Conservation (phyloP, 139 green algal species). For the Nannochloris sp. region DNA sequence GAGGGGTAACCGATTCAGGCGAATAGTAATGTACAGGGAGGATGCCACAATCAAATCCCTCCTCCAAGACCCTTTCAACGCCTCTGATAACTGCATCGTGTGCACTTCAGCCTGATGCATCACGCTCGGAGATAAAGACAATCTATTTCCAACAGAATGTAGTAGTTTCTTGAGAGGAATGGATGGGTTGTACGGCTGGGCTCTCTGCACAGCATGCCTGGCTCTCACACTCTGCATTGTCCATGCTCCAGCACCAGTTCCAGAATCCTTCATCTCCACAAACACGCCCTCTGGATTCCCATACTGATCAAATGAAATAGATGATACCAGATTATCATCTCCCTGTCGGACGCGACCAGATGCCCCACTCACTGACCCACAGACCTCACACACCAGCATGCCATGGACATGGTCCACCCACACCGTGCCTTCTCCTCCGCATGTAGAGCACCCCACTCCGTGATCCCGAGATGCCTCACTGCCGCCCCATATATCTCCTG, state of each 20-base stretch:
- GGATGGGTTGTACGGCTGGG: neutral
- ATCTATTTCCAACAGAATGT: neutral
- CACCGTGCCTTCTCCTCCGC: neutral
- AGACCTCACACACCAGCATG: neutral
- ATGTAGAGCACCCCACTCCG: neutral
- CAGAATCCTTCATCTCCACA: conserved; percentile 6
- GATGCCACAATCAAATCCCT: neutral
- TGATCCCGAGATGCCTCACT: neutral
- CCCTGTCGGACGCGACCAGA: too few species aligned
- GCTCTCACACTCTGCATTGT: neutral
- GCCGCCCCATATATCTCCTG: too few species aligned
- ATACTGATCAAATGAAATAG: neutral
- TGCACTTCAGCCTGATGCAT: conserved; percentile 1
- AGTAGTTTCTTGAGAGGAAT: neutral
- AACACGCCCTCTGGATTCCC: neutral
- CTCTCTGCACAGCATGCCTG: neutral
- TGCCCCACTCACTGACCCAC: neutral
- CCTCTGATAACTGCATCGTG: neutral
- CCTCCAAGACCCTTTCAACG: neutral
- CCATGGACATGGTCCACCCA: neutral
- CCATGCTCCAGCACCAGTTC: neutral
- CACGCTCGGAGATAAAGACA: neutral
- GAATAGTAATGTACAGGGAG: conserved; percentile 5
- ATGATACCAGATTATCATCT: neutral
- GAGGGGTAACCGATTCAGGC: conserved; percentile 1